Percentiles rank a stretch among this genome's conserved stretches.
These are phyloP conservation scores for Pistacia integerrima DNA, from an alignment of 345 rosid species.

Conservation along the genomic window DNA sequence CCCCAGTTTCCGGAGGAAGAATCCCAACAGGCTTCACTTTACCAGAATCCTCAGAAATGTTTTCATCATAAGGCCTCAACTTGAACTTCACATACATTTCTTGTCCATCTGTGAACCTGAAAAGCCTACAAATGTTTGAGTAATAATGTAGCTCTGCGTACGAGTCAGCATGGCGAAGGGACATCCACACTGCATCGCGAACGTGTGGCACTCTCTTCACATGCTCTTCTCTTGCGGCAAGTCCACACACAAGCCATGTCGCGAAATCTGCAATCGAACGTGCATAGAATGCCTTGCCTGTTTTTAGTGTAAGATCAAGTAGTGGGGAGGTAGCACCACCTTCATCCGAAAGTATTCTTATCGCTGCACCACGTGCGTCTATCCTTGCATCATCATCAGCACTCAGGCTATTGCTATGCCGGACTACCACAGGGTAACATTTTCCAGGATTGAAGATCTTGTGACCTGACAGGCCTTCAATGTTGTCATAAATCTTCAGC, in stretches of 20 bases:
- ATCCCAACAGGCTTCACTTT: conserved; percentile 62
- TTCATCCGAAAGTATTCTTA: conserved; percentile 49
- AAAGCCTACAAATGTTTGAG: conserved; percentile 60
- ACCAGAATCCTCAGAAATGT: conserved; percentile 51
- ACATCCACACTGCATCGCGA: conserved; percentile 66
- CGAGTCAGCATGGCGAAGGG: conserved; percentile 51
- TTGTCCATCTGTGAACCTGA: conserved; percentile 55
- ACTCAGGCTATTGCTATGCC: conserved; percentile 74
- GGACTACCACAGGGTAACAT: conserved; percentile 43
- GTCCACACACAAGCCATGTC: conserved; percentile 73
- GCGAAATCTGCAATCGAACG: conserved; percentile 64
- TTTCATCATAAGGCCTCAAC: conserved; percentile 50
- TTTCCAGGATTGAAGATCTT: conserved; percentile 51
- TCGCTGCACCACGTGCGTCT: conserved; percentile 66
- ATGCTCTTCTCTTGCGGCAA: conserved; percentile 61
- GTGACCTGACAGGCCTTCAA: conserved; percentile 55
- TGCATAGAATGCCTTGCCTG: conserved; percentile 70
- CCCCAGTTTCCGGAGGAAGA: conserved; percentile 83
- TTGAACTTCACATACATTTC: conserved; percentile 71
- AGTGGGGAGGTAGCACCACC: conserved; percentile 24
- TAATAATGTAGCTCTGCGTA: conserved; percentile 58
- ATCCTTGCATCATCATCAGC: conserved; percentile 73
- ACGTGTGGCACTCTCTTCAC: conserved; percentile 58
- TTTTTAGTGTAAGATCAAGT: conserved; percentile 66
- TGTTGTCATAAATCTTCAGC: conserved; percentile 46